Evolutionary conservation across 176 grass and related monocot species (phyloP).

Genomic region (Aechmea fasciata): DNA sequence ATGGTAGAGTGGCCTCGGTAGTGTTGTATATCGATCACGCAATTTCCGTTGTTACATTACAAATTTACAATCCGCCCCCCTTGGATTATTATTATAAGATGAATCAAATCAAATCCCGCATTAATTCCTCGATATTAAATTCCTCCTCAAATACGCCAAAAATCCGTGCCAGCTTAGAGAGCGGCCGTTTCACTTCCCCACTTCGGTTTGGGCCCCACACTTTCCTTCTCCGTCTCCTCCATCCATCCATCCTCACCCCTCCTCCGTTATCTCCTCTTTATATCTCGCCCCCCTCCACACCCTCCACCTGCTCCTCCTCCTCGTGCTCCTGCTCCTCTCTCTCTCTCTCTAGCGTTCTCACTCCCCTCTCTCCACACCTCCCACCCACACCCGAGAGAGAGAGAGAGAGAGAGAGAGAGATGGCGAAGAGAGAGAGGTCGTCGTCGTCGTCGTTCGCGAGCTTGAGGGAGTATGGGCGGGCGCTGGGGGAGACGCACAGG

Average conservation of each 20-base stretch:
- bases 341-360: background rate
- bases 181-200: background rate
- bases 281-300: slow-evolving; percentile 7
- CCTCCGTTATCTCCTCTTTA: slow-evolving; percentile 8
- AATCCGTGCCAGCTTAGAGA: background rate
- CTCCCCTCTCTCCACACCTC: background rate
- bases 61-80: too few species aligned
- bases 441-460: slow-evolving; percentile 52
- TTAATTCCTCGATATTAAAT: background rate
- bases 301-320: too few species aligned
- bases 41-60: too few species aligned
- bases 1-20: too few species aligned
- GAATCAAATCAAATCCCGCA: too few species aligned
- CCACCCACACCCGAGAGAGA: slow-evolving; percentile 4
- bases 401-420: slow-evolving; percentile 16
- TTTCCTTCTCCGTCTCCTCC: background rate
- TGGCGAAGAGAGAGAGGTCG: background rate
- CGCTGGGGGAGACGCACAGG: slow-evolving; percentile 49
- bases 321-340: too few species aligned
- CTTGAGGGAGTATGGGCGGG: slow-evolving; percentile 39
- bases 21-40: too few species aligned
- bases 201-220: too few species aligned
- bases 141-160: background rate
- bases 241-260: background rate
- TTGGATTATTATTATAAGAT: too few species aligned